Percentiles rank a stretch among this genome's conserved stretches.
These are phyloP conservation scores for Cyamopsis tetragonoloba DNA, from an alignment of 306 rosid species.

Conservation along the genomic window DNA sequence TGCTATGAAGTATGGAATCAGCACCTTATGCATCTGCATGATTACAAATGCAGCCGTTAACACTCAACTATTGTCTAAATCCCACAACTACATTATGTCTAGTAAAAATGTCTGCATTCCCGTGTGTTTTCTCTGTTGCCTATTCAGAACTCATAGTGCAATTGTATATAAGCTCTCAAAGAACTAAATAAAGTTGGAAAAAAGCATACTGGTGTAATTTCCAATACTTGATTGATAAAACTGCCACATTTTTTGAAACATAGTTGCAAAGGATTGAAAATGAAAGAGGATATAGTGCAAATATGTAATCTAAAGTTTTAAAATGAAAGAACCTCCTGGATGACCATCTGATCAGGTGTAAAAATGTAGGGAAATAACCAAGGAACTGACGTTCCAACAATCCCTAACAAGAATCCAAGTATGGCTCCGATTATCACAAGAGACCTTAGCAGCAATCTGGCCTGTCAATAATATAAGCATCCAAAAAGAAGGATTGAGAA, in stretches of 20 bases:
- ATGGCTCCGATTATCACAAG: conserved; percentile 64
- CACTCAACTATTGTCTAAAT: not conserved
- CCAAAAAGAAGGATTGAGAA: not conserved
- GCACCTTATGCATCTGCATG: conserved; percentile 81
- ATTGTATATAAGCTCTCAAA: not conserved
- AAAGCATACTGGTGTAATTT: not conserved
- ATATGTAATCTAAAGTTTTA: not conserved
- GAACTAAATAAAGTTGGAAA: not conserved
- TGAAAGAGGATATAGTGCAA: not conserved
- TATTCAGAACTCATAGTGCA: too few relatives aligned
- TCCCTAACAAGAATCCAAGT: conserved; percentile 62
- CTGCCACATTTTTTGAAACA: conserved; percentile 8
- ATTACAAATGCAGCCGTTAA: conserved; percentile 11
- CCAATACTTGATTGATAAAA: not conserved
- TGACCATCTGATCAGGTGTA: conserved; percentile 69
- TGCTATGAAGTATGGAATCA: conserved; percentile 74
- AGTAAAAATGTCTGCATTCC: not conserved
- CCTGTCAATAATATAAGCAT: conserved; percentile 46
- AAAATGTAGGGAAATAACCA: conserved; percentile 74
- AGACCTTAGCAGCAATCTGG: conserved; percentile 68
- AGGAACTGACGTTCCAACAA: conserved; percentile 71
- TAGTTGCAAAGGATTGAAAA: not conserved
- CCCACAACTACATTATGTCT: not conserved
- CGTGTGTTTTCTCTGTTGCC: not conserved
- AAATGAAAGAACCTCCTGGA: conserved; percentile 54